Conservation (phyloP, 1,139 yeast species). For the Eremothecium cymbalariae region DNA sequence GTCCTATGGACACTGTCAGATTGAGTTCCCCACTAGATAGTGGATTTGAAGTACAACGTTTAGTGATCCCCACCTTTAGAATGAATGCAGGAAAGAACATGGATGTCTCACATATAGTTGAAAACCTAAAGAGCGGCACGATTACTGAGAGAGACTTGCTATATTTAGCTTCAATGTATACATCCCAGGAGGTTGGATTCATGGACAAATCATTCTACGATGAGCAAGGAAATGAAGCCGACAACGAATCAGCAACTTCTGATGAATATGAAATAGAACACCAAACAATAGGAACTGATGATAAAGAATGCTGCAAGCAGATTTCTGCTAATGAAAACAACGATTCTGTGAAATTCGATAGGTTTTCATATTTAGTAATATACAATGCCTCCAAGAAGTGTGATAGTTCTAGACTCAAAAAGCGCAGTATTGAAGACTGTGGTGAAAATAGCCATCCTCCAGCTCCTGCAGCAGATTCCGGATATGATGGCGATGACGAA, state of each 20-base stretch:
- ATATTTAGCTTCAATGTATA: constrained; percentile 11
- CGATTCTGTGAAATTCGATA: constrained; percentile 22
- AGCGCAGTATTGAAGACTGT: constrained; percentile 1
- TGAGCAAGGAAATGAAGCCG: constrained; percentile 4
- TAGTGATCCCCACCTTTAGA: constrained; percentile 24
- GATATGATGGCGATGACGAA: constrained; percentile 7
- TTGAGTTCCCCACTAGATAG: constrained; percentile 5
- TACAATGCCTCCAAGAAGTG: constrained; percentile 19
- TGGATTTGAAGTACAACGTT: constrained; percentile 5
- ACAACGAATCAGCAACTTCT: constrained; percentile 5
- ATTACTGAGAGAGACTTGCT: constrained; percentile 15
- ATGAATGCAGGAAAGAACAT: constrained; percentile 11
- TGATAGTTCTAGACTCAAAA: constrained; percentile 3
- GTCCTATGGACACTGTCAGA: constrained; percentile 4
- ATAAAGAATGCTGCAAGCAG: constrained; percentile 5
- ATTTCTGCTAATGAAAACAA: constrained; percentile 8
- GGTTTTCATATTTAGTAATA: constrained; percentile 20
- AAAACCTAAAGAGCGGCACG: constrained; percentile 17
- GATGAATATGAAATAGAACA: constrained; percentile 3
- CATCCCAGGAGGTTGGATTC: constrained; percentile 12
- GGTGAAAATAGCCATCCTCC: constrained; percentile 4
- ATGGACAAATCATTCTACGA: constrained; percentile 19
- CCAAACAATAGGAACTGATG: constrained; percentile 2
- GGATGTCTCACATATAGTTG: constrained; percentile 18
- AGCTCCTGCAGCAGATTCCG: background rate